Base-by-base conservation (phyloP, 2,329 filamentous ascomycete genomes). In the Fusarium denticulatum region DNA sequence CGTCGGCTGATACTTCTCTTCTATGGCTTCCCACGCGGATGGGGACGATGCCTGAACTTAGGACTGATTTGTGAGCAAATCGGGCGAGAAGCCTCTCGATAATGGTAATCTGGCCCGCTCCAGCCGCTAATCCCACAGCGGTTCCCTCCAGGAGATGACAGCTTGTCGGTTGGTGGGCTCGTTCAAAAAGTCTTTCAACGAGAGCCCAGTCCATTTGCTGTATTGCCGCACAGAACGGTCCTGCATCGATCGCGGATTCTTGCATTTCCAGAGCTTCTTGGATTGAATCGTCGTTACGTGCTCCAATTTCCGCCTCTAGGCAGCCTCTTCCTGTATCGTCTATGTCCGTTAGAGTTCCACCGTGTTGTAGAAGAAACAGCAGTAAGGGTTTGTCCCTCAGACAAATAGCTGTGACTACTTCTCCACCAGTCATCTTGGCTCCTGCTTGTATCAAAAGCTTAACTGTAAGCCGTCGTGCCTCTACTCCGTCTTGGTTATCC, bases 151-250 rank as follows among this genome's bases (percentile, higher is more conserved):
- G 1, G 0, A 36, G 4, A 8, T 36, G 47, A 3, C n/a, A 24
- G 1, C 0, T 5, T 24, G n/a, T 14, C 12, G 5, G 15, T 0
- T 5, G 2, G 1, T 50, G 6, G 20, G 22, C 5, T 1, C 47
- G 2, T 4, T 10, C 1, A 2, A 50, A 14, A 7, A 50, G 47
- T 0, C 47, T 14, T 7, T 6, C 1, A 5, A 50, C n/a, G 7
- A 50, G 47, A 4, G 3, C n/a, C 47, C 30, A 50, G 3, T 50
- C 30, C 3, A 4, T 5, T 5, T 0, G 4, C 3, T 20, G 15
- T 24, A 50, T 34, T 0, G 47, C 12, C 2, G 47, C 47, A 20
- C 47, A 50, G 22, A 50, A 50, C 0, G 47, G 47, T 6, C 30
- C 47, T 5, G 30, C 47, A 14, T 50, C 22, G 3, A 50, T 50